Conservation (phyloP, 202 grass and related monocot species). For the Zoysia matrella region DNA sequence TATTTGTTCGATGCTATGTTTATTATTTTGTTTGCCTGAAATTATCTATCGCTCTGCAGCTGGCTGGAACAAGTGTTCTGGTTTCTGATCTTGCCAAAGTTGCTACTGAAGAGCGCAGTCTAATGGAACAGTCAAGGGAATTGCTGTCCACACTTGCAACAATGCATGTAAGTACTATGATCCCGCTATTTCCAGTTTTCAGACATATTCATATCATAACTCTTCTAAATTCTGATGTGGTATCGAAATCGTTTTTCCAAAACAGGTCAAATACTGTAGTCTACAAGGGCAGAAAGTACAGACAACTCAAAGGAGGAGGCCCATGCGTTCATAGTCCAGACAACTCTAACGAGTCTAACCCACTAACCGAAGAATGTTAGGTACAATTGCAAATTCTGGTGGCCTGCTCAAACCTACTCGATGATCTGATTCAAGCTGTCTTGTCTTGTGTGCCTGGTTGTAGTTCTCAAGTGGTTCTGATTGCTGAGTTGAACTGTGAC, state of each 20-base stretch:
- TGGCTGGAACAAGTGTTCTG: constrained; percentile 65
- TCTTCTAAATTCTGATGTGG: constrained; percentile 33
- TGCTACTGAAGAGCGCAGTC: constrained; percentile 49
- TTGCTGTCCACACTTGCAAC: constrained; percentile 64
- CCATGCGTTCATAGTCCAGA: constrained; percentile 44
- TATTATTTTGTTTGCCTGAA: constrained; percentile 25
- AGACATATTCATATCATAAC: not conserved
- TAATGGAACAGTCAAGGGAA: constrained; percentile 74
- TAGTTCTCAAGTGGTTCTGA: constrained; percentile 21
- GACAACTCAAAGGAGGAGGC: constrained; percentile 39
- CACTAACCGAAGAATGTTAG: constrained; percentile 57
- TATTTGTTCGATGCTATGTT: constrained; percentile 19
- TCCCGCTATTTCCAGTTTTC: not conserved
- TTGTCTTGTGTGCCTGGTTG: constrained; percentile 1
- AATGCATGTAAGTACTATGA: constrained; percentile 64
- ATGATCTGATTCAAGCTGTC: constrained; percentile 5
- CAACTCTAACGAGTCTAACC: constrained; percentile 32
- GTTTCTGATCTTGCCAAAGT: constrained; percentile 69
- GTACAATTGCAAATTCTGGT: constrained; percentile 46
- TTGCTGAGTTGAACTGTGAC: constrained; percentile 17
- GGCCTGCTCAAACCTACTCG: constrained; percentile 37
- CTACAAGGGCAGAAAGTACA: constrained; percentile 71
- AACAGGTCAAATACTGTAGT: constrained; percentile 76
- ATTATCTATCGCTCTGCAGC: constrained; percentile 44
- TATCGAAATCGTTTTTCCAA: not conserved